Percentiles rank a stretch among this genome's conserved stretches.
phyloP scores from a whole-genome alignment of 192 early-diverging fungal species.

The Rhizophlyctis rosea region DNA sequence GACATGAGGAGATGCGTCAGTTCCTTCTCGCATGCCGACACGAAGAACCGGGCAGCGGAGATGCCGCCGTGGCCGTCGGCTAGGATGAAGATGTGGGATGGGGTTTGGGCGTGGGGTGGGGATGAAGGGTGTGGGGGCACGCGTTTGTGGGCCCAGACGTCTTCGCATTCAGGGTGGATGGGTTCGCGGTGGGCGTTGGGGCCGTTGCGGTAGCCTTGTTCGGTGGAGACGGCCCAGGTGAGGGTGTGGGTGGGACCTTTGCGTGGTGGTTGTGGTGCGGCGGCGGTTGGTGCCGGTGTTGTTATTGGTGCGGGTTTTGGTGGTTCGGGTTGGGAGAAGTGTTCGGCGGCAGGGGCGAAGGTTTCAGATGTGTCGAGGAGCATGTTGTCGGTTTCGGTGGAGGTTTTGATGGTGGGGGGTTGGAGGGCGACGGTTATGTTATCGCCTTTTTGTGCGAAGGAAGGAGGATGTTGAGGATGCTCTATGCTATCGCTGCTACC shows the following conservation, averaged over 20 bases:
- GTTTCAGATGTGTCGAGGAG: too few species aligned
- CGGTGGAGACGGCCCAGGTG: constrained; percentile 34
- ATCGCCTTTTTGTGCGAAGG: too few species aligned
- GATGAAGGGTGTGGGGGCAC: neutral
- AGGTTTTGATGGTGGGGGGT: too few species aligned
- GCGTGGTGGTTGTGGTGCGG: too few species aligned
- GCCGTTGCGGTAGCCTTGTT: constrained; percentile 35
- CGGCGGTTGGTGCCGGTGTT: too few species aligned
- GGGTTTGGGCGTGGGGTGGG: constrained; percentile 1
- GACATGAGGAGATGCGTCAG: constrained; percentile 33
- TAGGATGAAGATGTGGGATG: constrained; percentile 44
- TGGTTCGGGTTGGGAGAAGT: too few species aligned
- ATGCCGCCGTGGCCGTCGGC: constrained; percentile 63
- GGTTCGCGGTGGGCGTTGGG: constrained; percentile 16
- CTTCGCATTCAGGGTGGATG: constrained; percentile 52
- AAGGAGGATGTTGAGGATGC: too few species aligned
- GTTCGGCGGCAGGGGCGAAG: too few species aligned
- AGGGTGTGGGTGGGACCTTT: constrained; percentile 16
- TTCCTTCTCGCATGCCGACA: constrained; percentile 20
- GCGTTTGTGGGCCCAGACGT: constrained; percentile 44
- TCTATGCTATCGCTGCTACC: too few species aligned
- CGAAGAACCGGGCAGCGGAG: constrained; percentile 51
- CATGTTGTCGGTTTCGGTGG: too few species aligned
- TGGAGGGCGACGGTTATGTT: too few species aligned
- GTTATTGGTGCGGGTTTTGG: too few species aligned